Evolutionary conservation across 345 rosid genomes (phyloP).

Genomic region (Reutealis trisperma): DNA sequence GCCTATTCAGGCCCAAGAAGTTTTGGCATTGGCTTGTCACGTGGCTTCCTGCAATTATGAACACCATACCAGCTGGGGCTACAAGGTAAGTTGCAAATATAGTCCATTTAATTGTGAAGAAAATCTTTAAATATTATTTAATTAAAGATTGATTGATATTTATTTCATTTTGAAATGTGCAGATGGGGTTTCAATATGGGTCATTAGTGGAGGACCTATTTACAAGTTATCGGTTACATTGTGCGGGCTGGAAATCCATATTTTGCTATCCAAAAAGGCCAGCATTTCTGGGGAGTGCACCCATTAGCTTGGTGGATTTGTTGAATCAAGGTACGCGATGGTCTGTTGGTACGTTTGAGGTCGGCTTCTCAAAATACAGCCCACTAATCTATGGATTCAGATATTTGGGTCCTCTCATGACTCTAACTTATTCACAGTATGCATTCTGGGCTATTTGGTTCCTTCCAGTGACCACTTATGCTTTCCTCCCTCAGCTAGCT

Average conservation of each 20-base stretch:
- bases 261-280: conserved; percentile 59
- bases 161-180: conserved; percentile 2
- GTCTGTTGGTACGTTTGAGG: conserved; percentile 59
- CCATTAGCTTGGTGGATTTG: conserved; percentile 44
- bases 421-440: conserved; percentile 39
- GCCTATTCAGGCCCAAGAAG: conserved; percentile 30
- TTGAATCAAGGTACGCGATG: conserved; percentile 65
- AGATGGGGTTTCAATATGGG: conserved; percentile 68
- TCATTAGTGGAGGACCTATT: conserved; percentile 71
- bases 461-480: conserved; percentile 47
- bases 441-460: conserved; percentile 56
- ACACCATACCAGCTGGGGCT: conserved; percentile 59
- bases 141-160: too few species aligned
- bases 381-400: conserved; percentile 51
- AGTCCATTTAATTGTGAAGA: too few species aligned
- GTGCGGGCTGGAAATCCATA: conserved; percentile 70
- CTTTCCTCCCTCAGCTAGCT: conserved; percentile 65
- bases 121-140: too few species aligned
- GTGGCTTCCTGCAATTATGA: conserved; percentile 64
- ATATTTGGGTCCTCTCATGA: conserved; percentile 37
- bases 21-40: conserved; percentile 42
- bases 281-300: conserved; percentile 64
- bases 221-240: conserved; percentile 55
- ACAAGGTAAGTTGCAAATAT: conserved; percentile 36
- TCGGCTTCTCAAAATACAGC: conserved; percentile 45